A percentile compares a stretch with the other conserved stretches of the same genome.
phyloP scores from a whole-genome alignment of 257 asterid species.

The Solanum pinnatisectum region DNA sequence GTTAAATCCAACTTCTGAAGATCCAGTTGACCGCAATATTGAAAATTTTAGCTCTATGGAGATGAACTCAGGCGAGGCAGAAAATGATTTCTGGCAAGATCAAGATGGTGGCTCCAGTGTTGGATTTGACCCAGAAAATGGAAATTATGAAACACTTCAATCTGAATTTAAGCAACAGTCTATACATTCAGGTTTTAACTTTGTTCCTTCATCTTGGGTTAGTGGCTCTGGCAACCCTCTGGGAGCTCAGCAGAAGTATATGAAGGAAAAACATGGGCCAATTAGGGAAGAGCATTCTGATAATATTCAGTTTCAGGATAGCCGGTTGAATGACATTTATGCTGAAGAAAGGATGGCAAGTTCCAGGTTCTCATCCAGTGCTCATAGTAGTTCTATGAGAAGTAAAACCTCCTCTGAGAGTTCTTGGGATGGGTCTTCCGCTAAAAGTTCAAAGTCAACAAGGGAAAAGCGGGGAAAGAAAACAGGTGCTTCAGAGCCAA shows the following conservation, averaged over 20 bases:
- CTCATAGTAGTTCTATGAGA: conserved; percentile 31
- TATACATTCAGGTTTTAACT: conserved; percentile 35
- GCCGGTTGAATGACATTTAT: conserved; percentile 39
- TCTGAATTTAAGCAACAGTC: conserved; percentile 45
- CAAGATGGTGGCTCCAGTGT: conserved; percentile 41
- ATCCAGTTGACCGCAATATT: conserved; percentile 39
- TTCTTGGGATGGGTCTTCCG: conserved; percentile 41
- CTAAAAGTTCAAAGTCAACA: conserved; percentile 22
- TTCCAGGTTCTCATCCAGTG: conserved; percentile 38
- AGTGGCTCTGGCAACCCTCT: conserved; percentile 30
- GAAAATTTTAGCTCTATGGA: conserved; percentile 46
- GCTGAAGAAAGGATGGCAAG: conserved; percentile 43
- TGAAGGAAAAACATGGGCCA: conserved; percentile 50
- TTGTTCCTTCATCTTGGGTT: conserved; percentile 51
- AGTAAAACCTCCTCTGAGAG: conserved; percentile 41
- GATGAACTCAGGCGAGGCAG: conserved; percentile 44
- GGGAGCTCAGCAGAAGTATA: conserved; percentile 43
- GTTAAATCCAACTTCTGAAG: conserved; percentile 45
- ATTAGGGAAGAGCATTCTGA: conserved; percentile 37
- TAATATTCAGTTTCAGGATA: conserved; percentile 39
- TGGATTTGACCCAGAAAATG: conserved; percentile 41
- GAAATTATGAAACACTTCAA: conserved; percentile 28
- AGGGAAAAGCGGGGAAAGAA: conserved; percentile 40
- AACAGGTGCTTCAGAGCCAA: conserved; percentile 15
- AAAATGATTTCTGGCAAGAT: conserved; percentile 54